Conservation (phyloP, 305 asterid genomes). For the Andrographis paniculata region DNA sequence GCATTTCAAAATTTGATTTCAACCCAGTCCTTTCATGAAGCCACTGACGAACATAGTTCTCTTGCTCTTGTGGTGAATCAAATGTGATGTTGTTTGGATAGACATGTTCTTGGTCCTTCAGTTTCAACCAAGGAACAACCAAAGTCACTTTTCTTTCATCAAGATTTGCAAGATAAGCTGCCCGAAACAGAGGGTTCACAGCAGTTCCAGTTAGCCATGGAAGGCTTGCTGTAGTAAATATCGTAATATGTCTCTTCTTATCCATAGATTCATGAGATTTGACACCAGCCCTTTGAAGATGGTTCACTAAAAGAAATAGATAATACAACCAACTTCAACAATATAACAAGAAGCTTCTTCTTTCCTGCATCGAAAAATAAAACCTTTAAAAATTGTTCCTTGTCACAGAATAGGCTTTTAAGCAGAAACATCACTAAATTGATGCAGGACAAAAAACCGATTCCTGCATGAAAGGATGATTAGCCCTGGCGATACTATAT, state of each 20-base stretch:
- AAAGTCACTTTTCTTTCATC: slow-evolving; percentile 58
- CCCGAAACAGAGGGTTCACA: slow-evolving; percentile 93
- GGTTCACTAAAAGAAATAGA: slow-evolving; percentile 11
- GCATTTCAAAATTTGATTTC: slow-evolving; percentile 38
- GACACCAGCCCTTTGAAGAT: slow-evolving; percentile 16
- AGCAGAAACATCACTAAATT: no score
- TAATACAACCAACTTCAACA: slow-evolving; percentile 14
- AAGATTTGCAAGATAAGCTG: slow-evolving; percentile 83
- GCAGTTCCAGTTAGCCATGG: slow-evolving; percentile 99
- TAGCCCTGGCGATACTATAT: no score
- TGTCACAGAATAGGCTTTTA: no score
- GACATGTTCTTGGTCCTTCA: slow-evolving; percentile 73
- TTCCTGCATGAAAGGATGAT: no score
- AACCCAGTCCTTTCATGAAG: slow-evolving; percentile 78
- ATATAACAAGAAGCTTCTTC: slow-evolving; percentile 6
- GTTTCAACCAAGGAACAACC: slow-evolving; percentile 93
- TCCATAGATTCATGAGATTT: slow-evolving; percentile 46
- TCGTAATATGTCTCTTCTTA: slow-evolving; percentile 61
- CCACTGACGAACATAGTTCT: slow-evolving; percentile 73
- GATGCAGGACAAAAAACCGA: no score
- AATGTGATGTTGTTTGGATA: slow-evolving; percentile 72
- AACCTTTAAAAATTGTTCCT: slow-evolving; percentile 10
- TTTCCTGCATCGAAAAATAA: slow-evolving; percentile 18
- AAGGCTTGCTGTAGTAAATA: slow-evolving; percentile 97
- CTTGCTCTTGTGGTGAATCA: slow-evolving; percentile 71